Base-by-base conservation (phyloP, 441 rosid species). In the Capsella rubella region DNA sequence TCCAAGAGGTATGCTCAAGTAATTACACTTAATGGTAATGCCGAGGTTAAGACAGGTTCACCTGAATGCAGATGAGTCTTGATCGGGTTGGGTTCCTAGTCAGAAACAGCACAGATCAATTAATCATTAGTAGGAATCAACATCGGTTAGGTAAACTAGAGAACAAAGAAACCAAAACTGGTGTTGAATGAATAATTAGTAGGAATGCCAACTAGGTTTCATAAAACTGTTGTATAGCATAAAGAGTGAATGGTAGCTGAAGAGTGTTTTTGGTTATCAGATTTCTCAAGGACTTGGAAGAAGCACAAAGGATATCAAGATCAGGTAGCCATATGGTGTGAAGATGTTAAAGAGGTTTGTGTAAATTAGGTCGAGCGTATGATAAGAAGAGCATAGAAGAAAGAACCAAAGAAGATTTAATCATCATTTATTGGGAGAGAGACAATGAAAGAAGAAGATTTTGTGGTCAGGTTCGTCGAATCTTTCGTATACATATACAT, bases 241-340 rank as follows among this genome's bases (percentile, higher is more conserved):
- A 70, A 69, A 47, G 60, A 37, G 9, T 35, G 39, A 69, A 35
- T 18, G 46, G 16, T 16, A 21, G 53, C 51, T 63, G 43, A 53
- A 25, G 14, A 50, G 13, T 34, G 39, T 56, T 29, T 14, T n/a
- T 52, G 69, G 5, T 32, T 28, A 54, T 43, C 89, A 95, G 99
- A 80, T 90, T 92, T 78, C 76, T 95, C 61, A 95, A 86, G 85
- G 96, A 95, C 82, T 84, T 92, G 28, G 99, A 90, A 83, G 98
- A 90, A 76, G 98, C 97, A 50, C 97, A 90, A 73, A 84, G 93
- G 80, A 80, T 89, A 72, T 82, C 91, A 67, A 88, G 86, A 61
- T 82, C 87, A 76, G 92, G 87, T 81, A 64, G 81, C 76, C 85
- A 60, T 61, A 78, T 83, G 53, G 84, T 89, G 72, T 92, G 84